A percentile compares a stretch with the other conserved stretches of the same genome.
phyloP scores from a whole-genome alignment of 148 eudicot genomes.

The Rhododendron molle region DNA sequence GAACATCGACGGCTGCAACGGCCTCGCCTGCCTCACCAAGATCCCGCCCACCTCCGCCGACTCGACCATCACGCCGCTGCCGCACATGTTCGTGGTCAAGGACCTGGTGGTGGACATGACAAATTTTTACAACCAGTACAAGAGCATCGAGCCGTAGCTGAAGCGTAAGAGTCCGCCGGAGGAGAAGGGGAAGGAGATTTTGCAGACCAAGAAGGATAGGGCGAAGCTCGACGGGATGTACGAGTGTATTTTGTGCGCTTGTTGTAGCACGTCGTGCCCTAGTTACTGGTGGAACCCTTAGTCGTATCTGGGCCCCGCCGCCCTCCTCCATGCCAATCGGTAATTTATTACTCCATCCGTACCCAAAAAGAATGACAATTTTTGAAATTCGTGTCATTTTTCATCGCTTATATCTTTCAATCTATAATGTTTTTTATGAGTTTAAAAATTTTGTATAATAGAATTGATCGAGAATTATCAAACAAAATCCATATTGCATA shows the following conservation, averaged over 20 bases:
- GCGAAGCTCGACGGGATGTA: conserved; percentile 98
- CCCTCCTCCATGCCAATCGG: conserved; percentile 92
- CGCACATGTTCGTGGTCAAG: conserved; percentile 95
- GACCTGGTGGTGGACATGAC: conserved; percentile 99
- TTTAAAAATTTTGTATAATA: no score
- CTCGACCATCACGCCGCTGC: conserved; percentile 70
- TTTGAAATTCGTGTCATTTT: no score
- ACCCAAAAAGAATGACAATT: no score
- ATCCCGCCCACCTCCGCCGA: conserved; percentile 21
- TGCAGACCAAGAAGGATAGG: conserved; percentile 79
- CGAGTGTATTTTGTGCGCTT: conserved; percentile 92
- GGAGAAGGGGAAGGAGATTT: conserved; percentile 61
- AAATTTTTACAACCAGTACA: conserved; percentile 88
- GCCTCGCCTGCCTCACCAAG: conserved; percentile 90
- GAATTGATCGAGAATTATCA: no score
- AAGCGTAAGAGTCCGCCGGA: conserved; percentile 66
- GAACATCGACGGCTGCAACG: conserved; percentile 93
- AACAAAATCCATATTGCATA: no score
- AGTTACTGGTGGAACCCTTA: conserved; percentile 99
- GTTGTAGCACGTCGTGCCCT: conserved; percentile 95
- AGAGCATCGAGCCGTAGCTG: conserved; percentile 97
- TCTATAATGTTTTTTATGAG: no score
- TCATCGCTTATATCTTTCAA: no score
- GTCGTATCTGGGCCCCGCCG: conserved; percentile 91
- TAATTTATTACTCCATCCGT: no score